Evolutionary conservation across 257 asterid genomes (phyloP), one percentile per base, ranked within the genome.

Genomic region (Ilex asprella): DNA sequence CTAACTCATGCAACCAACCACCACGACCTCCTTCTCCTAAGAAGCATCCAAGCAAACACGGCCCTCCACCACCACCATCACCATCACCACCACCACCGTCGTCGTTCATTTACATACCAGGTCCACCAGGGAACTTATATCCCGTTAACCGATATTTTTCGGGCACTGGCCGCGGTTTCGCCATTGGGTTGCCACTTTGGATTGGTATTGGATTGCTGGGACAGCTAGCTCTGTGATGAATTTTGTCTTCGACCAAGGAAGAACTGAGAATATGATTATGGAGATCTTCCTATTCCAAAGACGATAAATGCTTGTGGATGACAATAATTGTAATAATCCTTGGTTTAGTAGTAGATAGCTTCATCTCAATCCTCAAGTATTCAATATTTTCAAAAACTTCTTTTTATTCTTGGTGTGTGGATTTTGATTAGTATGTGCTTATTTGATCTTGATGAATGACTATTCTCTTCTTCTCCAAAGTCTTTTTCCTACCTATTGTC

Each of bases 121-220:
- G 88, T 30, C 96, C 96, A 16, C 95, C 94, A 10, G 94, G 96
- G 31, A 62, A 62, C 43, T 51, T 88, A 41, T 87, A 87, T 12
- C 92, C 90, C 0, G 67, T 84, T 21, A 66, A 73, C 61, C 61
- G 16, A 7, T 3, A 31, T 31, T 47, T 16, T 41, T 15, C 31
- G 2, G 58, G 68, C 27, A 77, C 60, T 14, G 59, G 49, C 27
- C 35, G 30, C 63, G 27, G 68, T 14, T 64, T 63, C 44, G 16
- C 77, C 55, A 68, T 56, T 58, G 81, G 78, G 65, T 60, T 73
- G 50, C 16, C 72, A 61, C 11, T 61, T 51, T 54, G 70, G 62
- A 60, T 62, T 6, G 21, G 57, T 59, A 14, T 4, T 0, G 41
- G 73, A 62, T 44, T 73, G 43, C 60, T 68, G 58, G 67, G 52